A percentile compares a stretch with the other conserved stretches of the same genome.
Conservation (phyloP, 2,329 filamentous ascomycete species). For the Meredithiella fracta region DNA sequence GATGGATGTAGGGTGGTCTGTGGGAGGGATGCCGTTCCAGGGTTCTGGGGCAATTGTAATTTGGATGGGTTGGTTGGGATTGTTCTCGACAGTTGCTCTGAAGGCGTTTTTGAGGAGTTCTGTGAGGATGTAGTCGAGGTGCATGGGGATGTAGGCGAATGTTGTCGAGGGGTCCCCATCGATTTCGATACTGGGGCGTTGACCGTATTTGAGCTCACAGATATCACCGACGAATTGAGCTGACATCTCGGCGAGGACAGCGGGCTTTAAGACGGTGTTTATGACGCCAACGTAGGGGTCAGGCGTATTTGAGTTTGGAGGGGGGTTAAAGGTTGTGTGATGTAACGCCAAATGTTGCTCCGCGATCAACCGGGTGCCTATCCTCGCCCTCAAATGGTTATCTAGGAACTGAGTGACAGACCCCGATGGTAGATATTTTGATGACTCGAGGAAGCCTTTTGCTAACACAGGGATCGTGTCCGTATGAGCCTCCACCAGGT, state of each 20-base stretch:
- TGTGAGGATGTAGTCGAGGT: constrained; percentile 93
- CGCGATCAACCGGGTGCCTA: constrained; percentile 83
- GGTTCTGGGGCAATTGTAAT: constrained; percentile 73
- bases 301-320: constrained; percentile 25
- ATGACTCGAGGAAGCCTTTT: constrained; percentile 79
- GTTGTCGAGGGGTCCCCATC: constrained; percentile 75
- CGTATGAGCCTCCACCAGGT: constrained; percentile 85
- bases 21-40: constrained; percentile 15
- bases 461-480: constrained; percentile 91
- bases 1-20: constrained; percentile 23
- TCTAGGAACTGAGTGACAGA: constrained; percentile 89
- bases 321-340: constrained; percentile 44
- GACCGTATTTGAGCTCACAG: constrained; percentile 88
- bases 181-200: constrained; percentile 63
- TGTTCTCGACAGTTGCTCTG: constrained; percentile 74
- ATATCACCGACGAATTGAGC: constrained; percentile 88
- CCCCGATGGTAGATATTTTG: constrained; percentile 66
- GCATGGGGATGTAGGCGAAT: constrained; percentile 87
- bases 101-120: constrained; percentile 96
- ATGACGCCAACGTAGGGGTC: constrained; percentile 83
- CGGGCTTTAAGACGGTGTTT: constrained; percentile 73
- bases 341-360: constrained; percentile 95
- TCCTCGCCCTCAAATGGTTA: constrained; percentile 80
- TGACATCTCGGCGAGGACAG: constrained; percentile 65
- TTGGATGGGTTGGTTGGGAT: constrained; percentile 64